Evolutionary conservation across 164 flowering plant species (phyloP).

Genomic region (Brasenia schreberi): DNA sequence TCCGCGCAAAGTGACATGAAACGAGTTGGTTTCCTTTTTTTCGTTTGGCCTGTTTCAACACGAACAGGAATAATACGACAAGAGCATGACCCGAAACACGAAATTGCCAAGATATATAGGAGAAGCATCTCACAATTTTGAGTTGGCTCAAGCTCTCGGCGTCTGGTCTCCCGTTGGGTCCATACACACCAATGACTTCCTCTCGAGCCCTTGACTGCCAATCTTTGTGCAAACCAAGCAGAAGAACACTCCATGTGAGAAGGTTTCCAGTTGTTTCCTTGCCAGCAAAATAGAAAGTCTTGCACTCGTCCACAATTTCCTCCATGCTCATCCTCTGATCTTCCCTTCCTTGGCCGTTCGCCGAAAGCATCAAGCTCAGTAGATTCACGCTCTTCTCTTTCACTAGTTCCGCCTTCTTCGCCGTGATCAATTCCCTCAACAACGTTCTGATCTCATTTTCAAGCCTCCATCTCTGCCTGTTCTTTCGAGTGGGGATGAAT

Average conservation of each 20-base stretch:
- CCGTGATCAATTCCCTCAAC: slow-evolving; percentile 21
- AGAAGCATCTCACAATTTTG: slow-evolving; percentile 11
- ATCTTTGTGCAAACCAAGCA: slow-evolving; percentile 12
- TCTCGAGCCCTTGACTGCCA: slow-evolving; percentile 19
- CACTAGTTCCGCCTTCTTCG: slow-evolving; percentile 7
- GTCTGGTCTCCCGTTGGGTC: slow-evolving; percentile 7
- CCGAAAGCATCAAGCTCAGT: slow-evolving; percentile 21
- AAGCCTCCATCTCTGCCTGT: slow-evolving; percentile 40
- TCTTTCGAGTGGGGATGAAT: slow-evolving; percentile 52
- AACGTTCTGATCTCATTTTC: slow-evolving; percentile 39
- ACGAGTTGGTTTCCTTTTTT: no score
- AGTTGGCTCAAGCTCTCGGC: slow-evolving; percentile 9
- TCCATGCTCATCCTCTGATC: slow-evolving; percentile 8
- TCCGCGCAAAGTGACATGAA: no score
- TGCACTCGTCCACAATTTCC: slow-evolving; percentile 20
- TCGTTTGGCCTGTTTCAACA: no score
- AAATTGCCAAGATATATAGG: neutral
- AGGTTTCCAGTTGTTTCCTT: slow-evolving; percentile 17
- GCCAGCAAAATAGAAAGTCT: slow-evolving; percentile 19
- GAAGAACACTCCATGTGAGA: slow-evolving; percentile 14
- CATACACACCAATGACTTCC: slow-evolving; percentile 11
- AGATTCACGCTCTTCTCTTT: slow-evolving; percentile 22
- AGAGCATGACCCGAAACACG: no score
- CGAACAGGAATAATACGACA: no score
- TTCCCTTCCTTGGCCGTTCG: slow-evolving; percentile 2